These are phyloP conservation scores for Aspergillus quadricinctus DNA, from an alignment of 2,329 filamentous ascomycete genomes.

Conservation along the genomic window DNA sequence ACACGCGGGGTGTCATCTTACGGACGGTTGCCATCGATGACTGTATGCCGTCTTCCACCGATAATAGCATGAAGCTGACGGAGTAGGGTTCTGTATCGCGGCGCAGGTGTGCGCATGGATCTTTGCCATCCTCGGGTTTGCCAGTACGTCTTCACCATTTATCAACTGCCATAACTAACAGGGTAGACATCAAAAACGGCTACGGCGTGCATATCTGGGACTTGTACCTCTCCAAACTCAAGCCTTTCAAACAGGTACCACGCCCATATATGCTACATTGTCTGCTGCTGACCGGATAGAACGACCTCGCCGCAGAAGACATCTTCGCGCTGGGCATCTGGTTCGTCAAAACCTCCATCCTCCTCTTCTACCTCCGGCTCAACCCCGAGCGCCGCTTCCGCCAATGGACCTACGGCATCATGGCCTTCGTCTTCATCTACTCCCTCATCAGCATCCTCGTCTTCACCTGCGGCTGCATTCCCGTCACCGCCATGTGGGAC, in stretches of 20 bases:
- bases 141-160: not conserved
- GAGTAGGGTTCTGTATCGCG: constrained; percentile 5
- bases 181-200: constrained; percentile 9
- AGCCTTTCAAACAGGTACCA: constrained; percentile 12
- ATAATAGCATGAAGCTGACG: not conserved
- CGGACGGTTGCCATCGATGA: constrained; percentile 6
- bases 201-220: constrained; percentile 13
- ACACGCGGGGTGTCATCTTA: constrained; percentile 6
- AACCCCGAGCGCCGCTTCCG: constrained; percentile 15
- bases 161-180: not conserved
- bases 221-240: constrained; percentile 7
- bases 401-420: constrained; percentile 14
- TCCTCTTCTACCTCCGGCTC: constrained; percentile 16
- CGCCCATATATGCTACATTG: too few relatives aligned
- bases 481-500: constrained; percentile 13
- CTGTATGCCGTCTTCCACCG: not conserved
- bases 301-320: constrained; percentile 11
- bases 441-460: constrained; percentile 12
- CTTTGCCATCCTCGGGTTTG: constrained; percentile 10
- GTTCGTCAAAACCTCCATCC: constrained; percentile 17
- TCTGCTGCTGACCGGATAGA: not conserved
- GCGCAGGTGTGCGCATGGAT: constrained; percentile 13
- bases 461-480: constrained; percentile 12
- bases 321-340: constrained; percentile 12
- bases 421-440: constrained; percentile 13